Evolutionary conservation across 257 asterid species (phyloP), one percentile per base, ranked within the genome.

Genomic region (Gentiana macrophylla): DNA sequence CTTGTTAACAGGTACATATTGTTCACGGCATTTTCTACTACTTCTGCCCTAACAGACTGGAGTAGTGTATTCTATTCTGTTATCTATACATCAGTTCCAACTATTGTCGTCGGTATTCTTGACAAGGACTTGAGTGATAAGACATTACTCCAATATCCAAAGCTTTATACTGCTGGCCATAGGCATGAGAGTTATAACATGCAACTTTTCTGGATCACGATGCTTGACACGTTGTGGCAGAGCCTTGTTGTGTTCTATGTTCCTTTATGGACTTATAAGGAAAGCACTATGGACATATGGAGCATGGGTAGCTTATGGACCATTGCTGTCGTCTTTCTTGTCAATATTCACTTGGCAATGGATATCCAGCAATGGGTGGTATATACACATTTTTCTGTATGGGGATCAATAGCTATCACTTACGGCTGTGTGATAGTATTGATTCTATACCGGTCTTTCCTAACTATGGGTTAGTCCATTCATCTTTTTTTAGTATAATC

Each of bases 231-330:
- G 0, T 75, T 92, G 38, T 92, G 98, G 98, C 98, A 92, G 81
- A 92, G 98, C 67, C 95, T 88, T 65, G 95, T 85, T 62, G 90
- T 92, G 67, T 92, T 92, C 72, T 92, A 77, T 65, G 72, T 92
- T 33, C 98, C 98, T 49, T 57, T 83, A 51, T 83, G 73, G 70
- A 75, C 70, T 60, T 88, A 83, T 71, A 68, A 63, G 66, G 89
- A 85, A 62, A 83, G 97, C 79, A 80, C 82, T 4, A 75, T 92
- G 55, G 98, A 92, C 79, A 83, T 88, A 63, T 92, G 97, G 98
- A 92, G 98, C 64, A 74, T 92, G 77, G 98, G 98, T 67, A 88
- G 93, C 84, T 79, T 92, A 74, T 92, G 98, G 98, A 92, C 98
- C 38, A 79, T 83, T 56, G 86, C 94, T 33, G 98, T 92, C 62